A percentile compares a stretch with the other conserved stretches of the same genome.
These are phyloP conservation scores for Camillea tinctor DNA, from an alignment of 2,329 filamentous ascomycete species.

Conservation along the genomic window DNA sequence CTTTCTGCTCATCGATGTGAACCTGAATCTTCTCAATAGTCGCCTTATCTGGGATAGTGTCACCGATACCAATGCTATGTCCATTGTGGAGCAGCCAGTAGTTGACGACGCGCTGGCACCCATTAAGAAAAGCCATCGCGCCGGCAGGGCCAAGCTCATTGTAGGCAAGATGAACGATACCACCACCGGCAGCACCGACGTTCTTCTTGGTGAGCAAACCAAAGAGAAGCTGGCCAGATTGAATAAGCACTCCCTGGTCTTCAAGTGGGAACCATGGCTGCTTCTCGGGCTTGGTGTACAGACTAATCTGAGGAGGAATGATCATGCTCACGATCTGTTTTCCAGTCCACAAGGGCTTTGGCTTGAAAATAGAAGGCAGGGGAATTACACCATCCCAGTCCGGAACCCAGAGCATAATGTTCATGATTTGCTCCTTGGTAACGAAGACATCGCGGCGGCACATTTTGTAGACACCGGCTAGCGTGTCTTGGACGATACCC, in stretches of 20 bases:
- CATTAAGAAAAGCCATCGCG: slow-evolving; percentile 94
- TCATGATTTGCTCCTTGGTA: slow-evolving; percentile 89
- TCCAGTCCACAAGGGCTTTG: slow-evolving; percentile 90
- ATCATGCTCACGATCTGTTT: slow-evolving; percentile 97
- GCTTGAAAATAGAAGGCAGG: slow-evolving; percentile 89
- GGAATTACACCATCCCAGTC: slow-evolving; percentile 97
- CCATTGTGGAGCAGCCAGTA: slow-evolving; percentile 97
- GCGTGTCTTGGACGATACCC: slow-evolving; percentile 98
- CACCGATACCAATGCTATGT: slow-evolving; percentile 97
- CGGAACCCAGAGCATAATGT: slow-evolving; percentile 94
- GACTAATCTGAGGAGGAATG: slow-evolving; percentile 82
- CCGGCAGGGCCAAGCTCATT: slow-evolving; percentile 87
- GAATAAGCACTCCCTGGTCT: slow-evolving; percentile 79
- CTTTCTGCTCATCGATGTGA: slow-evolving; percentile 79
- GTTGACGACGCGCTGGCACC: slow-evolving; percentile 89
- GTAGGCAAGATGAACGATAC: slow-evolving; percentile 93
- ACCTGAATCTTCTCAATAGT: slow-evolving; percentile 84
- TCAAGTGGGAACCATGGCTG: slow-evolving; percentile 58
- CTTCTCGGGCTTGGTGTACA: slow-evolving; percentile 64
- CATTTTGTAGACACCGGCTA: slow-evolving; percentile 96
- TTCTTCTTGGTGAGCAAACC: slow-evolving; percentile 92
- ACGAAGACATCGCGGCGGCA: slow-evolving; percentile 90
- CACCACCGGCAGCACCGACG: slow-evolving; percentile 83
- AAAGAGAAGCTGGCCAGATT: slow-evolving; percentile 85
- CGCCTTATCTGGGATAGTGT: slow-evolving; percentile 85